Conservation (phyloP, 2,329 filamentous ascomycete genomes). For the Trichophyton rubrum region DNA sequence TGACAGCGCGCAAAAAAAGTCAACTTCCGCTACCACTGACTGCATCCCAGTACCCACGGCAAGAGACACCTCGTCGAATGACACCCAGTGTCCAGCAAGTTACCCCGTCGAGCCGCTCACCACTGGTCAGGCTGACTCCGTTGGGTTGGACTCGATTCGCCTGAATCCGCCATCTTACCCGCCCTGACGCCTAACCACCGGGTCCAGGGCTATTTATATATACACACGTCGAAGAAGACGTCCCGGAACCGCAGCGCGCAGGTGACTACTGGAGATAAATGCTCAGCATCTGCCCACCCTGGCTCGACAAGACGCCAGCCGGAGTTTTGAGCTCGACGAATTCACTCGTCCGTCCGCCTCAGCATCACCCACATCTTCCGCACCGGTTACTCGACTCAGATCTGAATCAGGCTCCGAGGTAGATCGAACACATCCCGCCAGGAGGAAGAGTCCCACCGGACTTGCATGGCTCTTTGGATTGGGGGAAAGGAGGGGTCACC, state of each 20-base stretch:
- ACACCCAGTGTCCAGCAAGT: background rate
- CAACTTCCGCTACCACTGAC: background rate
- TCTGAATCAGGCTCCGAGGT: background rate
- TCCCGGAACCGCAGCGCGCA: background rate
- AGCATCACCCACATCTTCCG: background rate
- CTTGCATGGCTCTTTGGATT: slow-evolving; percentile 3
- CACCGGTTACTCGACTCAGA: background rate
- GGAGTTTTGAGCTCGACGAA: slow-evolving; percentile 15
- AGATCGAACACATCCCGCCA: background rate
- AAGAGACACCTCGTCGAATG: background rate
- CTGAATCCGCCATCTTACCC: background rate
- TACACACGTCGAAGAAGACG: background rate
- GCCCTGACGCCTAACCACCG: background rate
- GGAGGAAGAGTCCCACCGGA: background rate
- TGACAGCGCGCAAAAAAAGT: background rate
- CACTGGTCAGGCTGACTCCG: background rate
- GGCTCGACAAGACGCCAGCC: slow-evolving; percentile 6
- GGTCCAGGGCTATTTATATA: background rate
- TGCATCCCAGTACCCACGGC: background rate
- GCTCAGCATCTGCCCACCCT: slow-evolving; percentile 8
- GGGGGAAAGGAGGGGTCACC: slow-evolving; percentile 1
- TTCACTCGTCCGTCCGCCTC: slow-evolving; percentile 8
- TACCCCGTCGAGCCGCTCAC: background rate
- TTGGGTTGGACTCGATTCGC: background rate
- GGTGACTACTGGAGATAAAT: background rate